Percentiles rank a stretch among this genome's conserved stretches.
Evolutionary conservation across 352 stramenopile species (phyloP).

Genomic region (Phytophthora cactorum): DNA sequence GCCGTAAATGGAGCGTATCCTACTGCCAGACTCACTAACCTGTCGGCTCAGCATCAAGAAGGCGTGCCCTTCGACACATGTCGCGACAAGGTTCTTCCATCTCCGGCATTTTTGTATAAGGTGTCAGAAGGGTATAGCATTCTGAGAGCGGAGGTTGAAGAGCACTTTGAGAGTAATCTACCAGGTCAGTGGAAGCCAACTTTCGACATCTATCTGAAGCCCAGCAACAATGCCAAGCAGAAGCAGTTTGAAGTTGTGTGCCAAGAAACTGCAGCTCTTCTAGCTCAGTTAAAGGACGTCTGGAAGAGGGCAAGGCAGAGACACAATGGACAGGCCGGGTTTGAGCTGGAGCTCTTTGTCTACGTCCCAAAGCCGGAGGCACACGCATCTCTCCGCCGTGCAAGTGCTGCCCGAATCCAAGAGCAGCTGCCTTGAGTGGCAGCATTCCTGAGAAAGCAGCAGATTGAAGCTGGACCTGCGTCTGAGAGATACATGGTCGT

Average conservation of each 20-base stretch:
- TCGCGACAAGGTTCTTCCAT: slow-evolving; percentile 12
- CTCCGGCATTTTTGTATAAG: not conserved
- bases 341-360: slow-evolving; percentile 5
- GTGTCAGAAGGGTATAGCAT: slow-evolving; percentile 7
- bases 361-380: slow-evolving; percentile 17
- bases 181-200: slow-evolving; percentile 6
- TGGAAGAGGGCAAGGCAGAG: slow-evolving; percentile 19
- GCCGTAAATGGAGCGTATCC: not conserved
- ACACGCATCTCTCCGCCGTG: not conserved
- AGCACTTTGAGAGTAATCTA: slow-evolving; percentile 14
- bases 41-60: slow-evolving; percentile 2
- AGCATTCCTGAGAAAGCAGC: slow-evolving; percentile 9
- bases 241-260: slow-evolving; percentile 13
- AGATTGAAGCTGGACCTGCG: not conserved
- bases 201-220: slow-evolving; percentile 9
- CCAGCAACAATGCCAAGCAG: slow-evolving; percentile 1
- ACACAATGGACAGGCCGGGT: slow-evolving; percentile 12
- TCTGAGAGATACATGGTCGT: slow-evolving; percentile 18
- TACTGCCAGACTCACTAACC: not conserved
- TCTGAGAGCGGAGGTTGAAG: slow-evolving; percentile 2
- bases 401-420: slow-evolving; percentile 5
- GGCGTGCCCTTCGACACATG: not conserved
- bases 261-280: not conserved
- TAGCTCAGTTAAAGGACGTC: slow-evolving; percentile 5
- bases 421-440: slow-evolving; percentile 21